These are phyloP conservation scores for Blastomyces emzantsi DNA, from an alignment of 2,329 filamentous ascomycete species.

Conservation along the genomic window DNA sequence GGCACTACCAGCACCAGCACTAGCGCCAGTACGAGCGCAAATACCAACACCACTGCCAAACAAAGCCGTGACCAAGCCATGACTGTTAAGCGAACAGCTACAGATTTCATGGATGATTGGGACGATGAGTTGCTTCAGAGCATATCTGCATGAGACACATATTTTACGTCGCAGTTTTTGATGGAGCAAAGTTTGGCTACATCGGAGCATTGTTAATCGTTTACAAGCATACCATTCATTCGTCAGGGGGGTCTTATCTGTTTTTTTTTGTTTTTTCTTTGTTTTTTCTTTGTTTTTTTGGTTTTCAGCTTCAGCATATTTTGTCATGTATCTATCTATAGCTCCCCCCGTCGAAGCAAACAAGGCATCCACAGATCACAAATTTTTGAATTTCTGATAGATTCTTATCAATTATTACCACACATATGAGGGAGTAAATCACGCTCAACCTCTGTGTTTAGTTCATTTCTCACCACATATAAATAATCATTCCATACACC, in stretches of 20 bases:
- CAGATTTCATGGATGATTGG: background rate
- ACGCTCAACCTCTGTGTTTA: background rate
- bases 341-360: background rate
- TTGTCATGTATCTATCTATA: background rate
- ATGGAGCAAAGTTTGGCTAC: background rate
- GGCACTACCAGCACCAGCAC: too few relatives aligned
- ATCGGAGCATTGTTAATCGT: background rate
- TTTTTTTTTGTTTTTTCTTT: background rate
- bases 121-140: background rate
- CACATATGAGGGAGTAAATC: background rate
- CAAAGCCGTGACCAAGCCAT: background rate
- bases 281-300: too few relatives aligned
- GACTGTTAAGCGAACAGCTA: background rate
- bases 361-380: background rate
- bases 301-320: background rate
- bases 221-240: background rate
- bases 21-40: background rate
- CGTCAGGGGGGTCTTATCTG: background rate
- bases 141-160: background rate
- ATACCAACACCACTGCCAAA: background rate
- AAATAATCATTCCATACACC: background rate
- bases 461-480: background rate
- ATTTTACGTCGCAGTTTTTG: background rate
- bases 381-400: background rate
- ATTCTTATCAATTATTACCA: background rate